These are phyloP conservation scores for Auricularia sp. DNA, from an alignment of 768 basidiomycete genomes.

Conservation along the genomic window DNA sequence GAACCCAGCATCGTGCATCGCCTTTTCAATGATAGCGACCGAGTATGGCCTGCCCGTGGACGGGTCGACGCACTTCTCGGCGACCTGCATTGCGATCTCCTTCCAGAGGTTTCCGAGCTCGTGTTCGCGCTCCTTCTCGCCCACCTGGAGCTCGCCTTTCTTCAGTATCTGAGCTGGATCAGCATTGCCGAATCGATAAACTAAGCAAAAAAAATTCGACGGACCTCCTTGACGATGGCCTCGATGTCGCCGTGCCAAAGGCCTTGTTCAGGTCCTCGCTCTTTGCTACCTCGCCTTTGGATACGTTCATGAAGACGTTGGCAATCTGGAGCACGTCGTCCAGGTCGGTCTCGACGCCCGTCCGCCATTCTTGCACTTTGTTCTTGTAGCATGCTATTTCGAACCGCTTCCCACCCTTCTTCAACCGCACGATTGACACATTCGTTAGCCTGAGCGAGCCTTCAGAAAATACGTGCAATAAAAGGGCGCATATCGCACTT, in stretches of 20 bases:
- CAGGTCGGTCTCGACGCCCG: conserved; percentile 84
- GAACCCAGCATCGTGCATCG: conserved; percentile 90
- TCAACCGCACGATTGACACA: conserved; percentile 89
- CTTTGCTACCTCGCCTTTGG: conserved; percentile 90
- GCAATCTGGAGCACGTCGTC: conserved; percentile 95
- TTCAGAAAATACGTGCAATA: not conserved
- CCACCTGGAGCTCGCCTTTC: conserved; percentile 78
- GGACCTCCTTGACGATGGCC: conserved; percentile 74
- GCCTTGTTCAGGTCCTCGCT: conserved; percentile 84
- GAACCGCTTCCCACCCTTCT: conserved; percentile 96
- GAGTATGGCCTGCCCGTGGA: conserved; percentile 81
- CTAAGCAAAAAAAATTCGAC: conserved; percentile 6
- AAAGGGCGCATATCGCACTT: conserved; percentile 37
- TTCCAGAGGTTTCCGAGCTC: conserved; percentile 67
- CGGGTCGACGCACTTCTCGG: conserved; percentile 95
- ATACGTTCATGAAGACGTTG: conserved; percentile 92
- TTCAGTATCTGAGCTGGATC: conserved; percentile 62
- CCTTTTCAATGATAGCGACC: conserved; percentile 94
- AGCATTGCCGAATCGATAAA: not conserved
- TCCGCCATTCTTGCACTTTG: conserved; percentile 95
- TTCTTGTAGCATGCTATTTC: conserved; percentile 99
- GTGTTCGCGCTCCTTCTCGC: conserved; percentile 57
- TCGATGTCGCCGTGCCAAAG: conserved; percentile 67
- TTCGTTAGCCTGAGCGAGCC: conserved; percentile 70
- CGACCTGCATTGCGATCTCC: conserved; percentile 90